A percentile compares a stretch with the other conserved stretches of the same genome.
phyloP scores from a whole-genome alignment of 805 yeast genomes.

The Wickerhamomyces xylosicus region DNA sequence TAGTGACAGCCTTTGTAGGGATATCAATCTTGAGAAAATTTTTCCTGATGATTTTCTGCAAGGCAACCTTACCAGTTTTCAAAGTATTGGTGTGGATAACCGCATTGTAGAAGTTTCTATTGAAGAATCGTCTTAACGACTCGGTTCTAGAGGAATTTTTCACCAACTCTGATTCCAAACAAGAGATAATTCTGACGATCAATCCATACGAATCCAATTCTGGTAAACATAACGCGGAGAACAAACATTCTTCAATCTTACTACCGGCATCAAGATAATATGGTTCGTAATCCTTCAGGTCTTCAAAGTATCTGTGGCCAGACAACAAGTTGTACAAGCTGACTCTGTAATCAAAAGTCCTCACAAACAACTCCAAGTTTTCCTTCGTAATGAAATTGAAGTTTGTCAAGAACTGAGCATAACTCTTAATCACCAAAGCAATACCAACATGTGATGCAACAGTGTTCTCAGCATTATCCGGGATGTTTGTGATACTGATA shows the following conservation, averaged over 20 bases:
- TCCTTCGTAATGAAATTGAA: constrained; percentile 20
- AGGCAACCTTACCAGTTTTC: constrained; percentile 63
- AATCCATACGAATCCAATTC: constrained; percentile 38
- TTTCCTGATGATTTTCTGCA: constrained; percentile 55
- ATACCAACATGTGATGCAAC: constrained; percentile 29
- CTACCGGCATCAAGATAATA: constrained; percentile 26
- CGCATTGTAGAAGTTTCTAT: constrained; percentile 28
- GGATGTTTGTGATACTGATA: constrained; percentile 21
- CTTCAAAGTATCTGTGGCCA: constrained; percentile 14
- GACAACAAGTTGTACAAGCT: constrained; percentile 20
- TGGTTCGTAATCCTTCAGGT: constrained; percentile 17
- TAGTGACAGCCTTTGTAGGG: constrained; percentile 26
- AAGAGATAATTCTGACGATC: constrained; percentile 31
- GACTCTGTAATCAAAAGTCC: constrained; percentile 27
- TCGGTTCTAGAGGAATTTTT: not conserved
- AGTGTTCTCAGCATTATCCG: constrained; percentile 19
- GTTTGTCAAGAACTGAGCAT: constrained; percentile 25
- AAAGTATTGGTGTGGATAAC: constrained; percentile 44
- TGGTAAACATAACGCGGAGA: constrained; percentile 41
- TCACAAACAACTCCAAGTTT: constrained; percentile 27
- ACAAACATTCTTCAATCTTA: constrained; percentile 39
- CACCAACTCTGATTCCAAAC: constrained; percentile 17
- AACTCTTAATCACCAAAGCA: constrained; percentile 24
- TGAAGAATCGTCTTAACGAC: constrained; percentile 8
- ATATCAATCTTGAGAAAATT: constrained; percentile 17